phyloP scores from a whole-genome alignment of 768 basidiomycete genomes.

The Boletus barrowsii region DNA sequence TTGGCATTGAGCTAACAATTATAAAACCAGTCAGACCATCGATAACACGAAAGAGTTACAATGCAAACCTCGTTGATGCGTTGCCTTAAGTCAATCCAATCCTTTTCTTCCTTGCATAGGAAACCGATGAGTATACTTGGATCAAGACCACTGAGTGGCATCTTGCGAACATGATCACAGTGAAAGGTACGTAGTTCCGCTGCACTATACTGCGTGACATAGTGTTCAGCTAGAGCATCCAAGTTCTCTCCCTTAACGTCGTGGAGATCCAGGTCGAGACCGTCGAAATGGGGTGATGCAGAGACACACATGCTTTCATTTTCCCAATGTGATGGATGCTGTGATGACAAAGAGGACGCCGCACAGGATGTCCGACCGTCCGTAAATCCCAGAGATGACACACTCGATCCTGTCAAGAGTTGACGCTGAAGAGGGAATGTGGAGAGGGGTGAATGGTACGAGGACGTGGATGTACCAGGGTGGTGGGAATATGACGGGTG shows the following conservation, averaged over 20 bases:
- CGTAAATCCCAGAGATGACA: conserved; percentile 13
- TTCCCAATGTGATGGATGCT: conserved; percentile 28
- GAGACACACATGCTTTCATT: conserved; percentile 21
- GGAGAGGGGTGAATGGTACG: conserved; percentile 56
- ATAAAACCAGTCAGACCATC: conserved; percentile 6
- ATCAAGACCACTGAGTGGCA: conserved; percentile 86
- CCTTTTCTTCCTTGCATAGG: conserved; percentile 73
- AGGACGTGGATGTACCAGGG: conserved; percentile 44
- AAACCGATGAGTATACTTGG: conserved; percentile 98
- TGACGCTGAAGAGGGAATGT: conserved; percentile 68
- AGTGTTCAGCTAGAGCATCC: conserved; percentile 57
- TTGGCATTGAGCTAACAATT: conserved; percentile 35
- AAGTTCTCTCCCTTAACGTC: conserved; percentile 34
- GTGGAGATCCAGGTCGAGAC: conserved; percentile 36
- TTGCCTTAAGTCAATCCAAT: conserved; percentile 79
- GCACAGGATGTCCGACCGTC: too few species aligned
- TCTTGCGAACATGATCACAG: conserved; percentile 94
- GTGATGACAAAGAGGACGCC: conserved; percentile 30
- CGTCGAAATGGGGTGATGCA: conserved; percentile 18
- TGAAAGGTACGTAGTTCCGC: conserved; percentile 87
- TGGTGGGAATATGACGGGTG: conserved; percentile 27
- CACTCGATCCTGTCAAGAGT: conserved; percentile 43
- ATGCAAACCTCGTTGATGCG: conserved; percentile 68
- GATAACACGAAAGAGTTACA: background rate
- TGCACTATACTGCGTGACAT: conserved; percentile 67